phyloP scores from a whole-genome alignment of 768 basidiomycete species.

The Leccinum subgranulosum region DNA sequence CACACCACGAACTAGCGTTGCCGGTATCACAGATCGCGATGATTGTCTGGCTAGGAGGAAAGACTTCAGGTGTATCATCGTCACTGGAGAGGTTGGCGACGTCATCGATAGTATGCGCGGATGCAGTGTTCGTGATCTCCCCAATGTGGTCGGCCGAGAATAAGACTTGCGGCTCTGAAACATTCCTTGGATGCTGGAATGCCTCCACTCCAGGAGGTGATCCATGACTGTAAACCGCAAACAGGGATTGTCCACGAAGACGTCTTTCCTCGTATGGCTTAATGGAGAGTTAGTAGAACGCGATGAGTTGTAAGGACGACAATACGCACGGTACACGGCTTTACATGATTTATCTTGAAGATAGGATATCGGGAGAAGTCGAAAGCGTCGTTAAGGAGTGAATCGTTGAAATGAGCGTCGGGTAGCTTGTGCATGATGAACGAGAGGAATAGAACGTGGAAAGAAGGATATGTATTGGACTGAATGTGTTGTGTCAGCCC shows the following conservation, averaged over 20 bases:
- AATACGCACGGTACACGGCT: slow-evolving; percentile 5
- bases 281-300: background rate
- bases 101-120: slow-evolving; percentile 10
- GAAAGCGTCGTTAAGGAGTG: slow-evolving; percentile 21
- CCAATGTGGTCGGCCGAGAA: slow-evolving; percentile 15
- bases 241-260: slow-evolving; percentile 3
- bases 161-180: slow-evolving; percentile 22
- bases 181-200: slow-evolving; percentile 12
- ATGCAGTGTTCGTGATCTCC: slow-evolving; percentile 10
- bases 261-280: background rate
- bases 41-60: slow-evolving; percentile 2
- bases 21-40: background rate
- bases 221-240: background rate
- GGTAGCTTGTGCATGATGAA: background rate
- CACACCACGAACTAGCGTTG: background rate
- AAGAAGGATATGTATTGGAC: background rate
- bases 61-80: background rate
- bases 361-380: slow-evolving; percentile 14
- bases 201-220: background rate
- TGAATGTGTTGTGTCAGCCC: slow-evolving; percentile 11
- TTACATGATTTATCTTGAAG: background rate
- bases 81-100: slow-evolving; percentile 4
- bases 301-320: background rate
- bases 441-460: background rate
- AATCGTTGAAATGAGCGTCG: slow-evolving; percentile 21